Evolutionary conservation across 2,329 filamentous ascomycete species (phyloP).

Genomic region (Clathrospora elynae): DNA sequence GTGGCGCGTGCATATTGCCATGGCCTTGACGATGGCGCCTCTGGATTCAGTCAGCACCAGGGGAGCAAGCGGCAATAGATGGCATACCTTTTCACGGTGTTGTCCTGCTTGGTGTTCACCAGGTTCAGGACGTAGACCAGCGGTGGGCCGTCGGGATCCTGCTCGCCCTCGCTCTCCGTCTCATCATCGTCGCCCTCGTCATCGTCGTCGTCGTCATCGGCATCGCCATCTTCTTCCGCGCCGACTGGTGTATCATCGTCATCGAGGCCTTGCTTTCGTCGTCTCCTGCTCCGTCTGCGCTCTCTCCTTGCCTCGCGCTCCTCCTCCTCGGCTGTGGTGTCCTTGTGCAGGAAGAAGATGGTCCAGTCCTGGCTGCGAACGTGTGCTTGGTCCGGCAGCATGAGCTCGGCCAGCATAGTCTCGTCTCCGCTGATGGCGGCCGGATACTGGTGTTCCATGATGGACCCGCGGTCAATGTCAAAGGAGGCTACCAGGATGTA

Average conservation of each 20-base stretch:
- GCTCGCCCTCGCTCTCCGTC: constrained; percentile 58
- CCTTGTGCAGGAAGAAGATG: constrained; percentile 98
- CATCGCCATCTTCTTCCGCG: constrained; percentile 41
- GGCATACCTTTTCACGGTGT: constrained; percentile 72
- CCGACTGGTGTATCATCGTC: constrained; percentile 41
- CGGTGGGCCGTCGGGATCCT: constrained; percentile 77
- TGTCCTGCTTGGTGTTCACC: constrained; percentile 98
- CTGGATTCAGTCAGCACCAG: constrained; percentile 51
- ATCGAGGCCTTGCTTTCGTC: constrained; percentile 50
- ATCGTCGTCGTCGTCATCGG: constrained; percentile 50
- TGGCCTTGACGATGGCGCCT: constrained; percentile 94
- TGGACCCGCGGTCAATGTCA: constrained; percentile 91
- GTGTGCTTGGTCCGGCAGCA: constrained; percentile 97
- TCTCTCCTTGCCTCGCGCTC: constrained; percentile 63
- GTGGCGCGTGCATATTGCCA: constrained; percentile 98
- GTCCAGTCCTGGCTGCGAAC: constrained; percentile 97
- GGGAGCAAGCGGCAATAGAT: neutral
- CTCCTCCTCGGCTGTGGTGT: constrained; percentile 82
- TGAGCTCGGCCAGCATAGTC: constrained; percentile 96
- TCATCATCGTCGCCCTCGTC: constrained; percentile 59
- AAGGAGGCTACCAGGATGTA: constrained; percentile 98
- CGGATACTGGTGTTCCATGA: constrained; percentile 99
- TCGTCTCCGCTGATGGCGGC: constrained; percentile 95
- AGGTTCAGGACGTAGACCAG: constrained; percentile 96
- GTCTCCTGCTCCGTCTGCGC: constrained; percentile 58